phyloP scores from a whole-genome alignment of 768 basidiomycete genomes.

The Collybiopsis luxurians region DNA sequence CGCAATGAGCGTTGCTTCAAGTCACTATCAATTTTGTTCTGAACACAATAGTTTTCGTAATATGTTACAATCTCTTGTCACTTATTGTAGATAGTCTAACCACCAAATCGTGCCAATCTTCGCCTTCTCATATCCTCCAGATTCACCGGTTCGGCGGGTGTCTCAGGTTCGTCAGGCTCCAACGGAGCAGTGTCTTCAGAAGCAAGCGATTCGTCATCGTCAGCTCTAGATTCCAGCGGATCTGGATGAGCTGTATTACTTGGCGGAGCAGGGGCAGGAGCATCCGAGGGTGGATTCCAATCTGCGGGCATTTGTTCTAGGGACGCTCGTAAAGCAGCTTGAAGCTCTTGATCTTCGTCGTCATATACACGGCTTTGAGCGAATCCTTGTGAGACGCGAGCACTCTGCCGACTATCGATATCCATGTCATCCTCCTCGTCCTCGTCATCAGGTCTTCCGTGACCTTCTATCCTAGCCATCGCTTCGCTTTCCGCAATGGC shows the following conservation, averaged over 20 bases:
- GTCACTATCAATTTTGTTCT: too few relatives aligned
- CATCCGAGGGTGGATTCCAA: slow-evolving; percentile 26
- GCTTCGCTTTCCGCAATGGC: slow-evolving; percentile 63
- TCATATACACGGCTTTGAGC: slow-evolving; percentile 55
- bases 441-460: slow-evolving; percentile 12
- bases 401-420: slow-evolving; percentile 11
- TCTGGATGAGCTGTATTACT: background rate
- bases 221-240: slow-evolving; percentile 16
- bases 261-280: background rate
- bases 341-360: slow-evolving; percentile 84
- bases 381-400: background rate
- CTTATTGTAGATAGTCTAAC: slow-evolving; percentile 18
- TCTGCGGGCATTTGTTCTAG: slow-evolving; percentile 61
- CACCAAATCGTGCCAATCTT: slow-evolving; percentile 63
- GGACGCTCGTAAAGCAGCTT: slow-evolving; percentile 85
- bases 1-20: too few relatives aligned
- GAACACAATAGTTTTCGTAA: too few relatives aligned
- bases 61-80: too few relatives aligned
- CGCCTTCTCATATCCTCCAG: slow-evolving; percentile 68
- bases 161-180: slow-evolving; percentile 17
- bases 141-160: slow-evolving; percentile 35
- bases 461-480: slow-evolving; percentile 30
- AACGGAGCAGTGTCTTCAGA: slow-evolving; percentile 31
- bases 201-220: slow-evolving; percentile 35
- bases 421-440: slow-evolving; percentile 20